Conservation (phyloP, 495 filamentous ascomycete genomes). For the Penicillium bovifimosum region DNA sequence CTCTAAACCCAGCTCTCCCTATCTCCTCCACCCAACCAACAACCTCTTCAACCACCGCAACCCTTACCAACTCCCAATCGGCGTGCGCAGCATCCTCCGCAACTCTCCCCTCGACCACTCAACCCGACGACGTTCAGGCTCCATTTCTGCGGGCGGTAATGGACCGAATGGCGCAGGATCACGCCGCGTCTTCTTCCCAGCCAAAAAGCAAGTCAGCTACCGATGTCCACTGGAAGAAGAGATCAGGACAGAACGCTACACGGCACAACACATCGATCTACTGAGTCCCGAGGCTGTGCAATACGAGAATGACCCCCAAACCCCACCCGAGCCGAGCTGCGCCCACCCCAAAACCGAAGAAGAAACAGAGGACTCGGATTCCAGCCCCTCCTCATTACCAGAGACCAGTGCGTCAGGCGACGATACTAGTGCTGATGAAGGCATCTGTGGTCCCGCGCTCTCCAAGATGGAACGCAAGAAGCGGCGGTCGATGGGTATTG, state of each 20-base stretch:
- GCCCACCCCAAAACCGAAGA: conserved; percentile 30
- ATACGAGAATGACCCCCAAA: conserved; percentile 7
- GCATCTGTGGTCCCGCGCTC: conserved; percentile 1
- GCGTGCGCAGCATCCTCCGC: conserved; percentile 67
- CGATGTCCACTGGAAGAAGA: conserved; percentile 50
- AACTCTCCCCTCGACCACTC: conserved; percentile 57
- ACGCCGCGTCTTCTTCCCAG: conserved; percentile 49
- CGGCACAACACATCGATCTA: conserved; percentile 39
- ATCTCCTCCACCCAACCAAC: conserved; percentile 22
- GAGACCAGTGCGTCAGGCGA: conserved; percentile 41
- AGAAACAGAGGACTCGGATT: conserved; percentile 37
- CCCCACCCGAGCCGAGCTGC: conserved; percentile 3
- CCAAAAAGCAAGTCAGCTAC: conserved; percentile 54
- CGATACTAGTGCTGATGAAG: conserved; percentile 26
- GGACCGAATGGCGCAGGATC: conserved; percentile 27
- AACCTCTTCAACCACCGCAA: conserved; percentile 24
- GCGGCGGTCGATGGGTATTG: conserved; percentile 31
- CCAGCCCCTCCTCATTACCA: conserved; percentile 23
- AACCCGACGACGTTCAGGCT: conserved; percentile 31
- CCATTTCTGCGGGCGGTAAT: conserved; percentile 33
- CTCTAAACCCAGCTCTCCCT: conserved; percentile 25
- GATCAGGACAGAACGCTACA: conserved; percentile 48
- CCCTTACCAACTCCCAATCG: conserved; percentile 62
- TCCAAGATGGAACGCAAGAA: conserved; percentile 33
- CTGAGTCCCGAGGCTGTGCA: conserved; percentile 11